Conservation (phyloP, 1,139 yeast genomes). For the Debaryomyces robertsiae region DNA sequence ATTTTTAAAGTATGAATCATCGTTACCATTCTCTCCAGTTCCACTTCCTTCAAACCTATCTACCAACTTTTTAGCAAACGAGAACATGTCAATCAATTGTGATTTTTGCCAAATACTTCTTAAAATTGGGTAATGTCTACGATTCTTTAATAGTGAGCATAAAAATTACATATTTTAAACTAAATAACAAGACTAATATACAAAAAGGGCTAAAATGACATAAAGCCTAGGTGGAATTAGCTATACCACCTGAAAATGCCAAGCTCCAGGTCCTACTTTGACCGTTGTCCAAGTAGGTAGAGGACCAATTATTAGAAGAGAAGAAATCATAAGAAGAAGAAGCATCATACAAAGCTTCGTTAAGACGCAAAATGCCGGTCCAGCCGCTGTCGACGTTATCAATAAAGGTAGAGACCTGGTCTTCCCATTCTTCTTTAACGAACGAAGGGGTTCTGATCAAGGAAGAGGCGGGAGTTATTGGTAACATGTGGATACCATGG, state of each 20-base stretch:
- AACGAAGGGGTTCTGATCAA: slow-evolving; percentile 68
- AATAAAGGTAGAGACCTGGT: slow-evolving; percentile 52
- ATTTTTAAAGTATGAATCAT: slow-evolving; percentile 57
- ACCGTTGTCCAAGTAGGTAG: slow-evolving; percentile 74
- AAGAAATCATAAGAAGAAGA: slow-evolving; percentile 67
- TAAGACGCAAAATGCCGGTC: slow-evolving; percentile 81
- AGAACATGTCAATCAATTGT: slow-evolving; percentile 57
- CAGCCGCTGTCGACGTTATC: slow-evolving; percentile 71
- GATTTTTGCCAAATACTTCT: not conserved
- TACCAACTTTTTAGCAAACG: slow-evolving; percentile 84
- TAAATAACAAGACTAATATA: slow-evolving; percentile 4
- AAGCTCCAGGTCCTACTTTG: slow-evolving; percentile 90
- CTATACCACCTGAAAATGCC: slow-evolving; percentile 67
- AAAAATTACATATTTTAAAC: not conserved
- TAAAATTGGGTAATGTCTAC: not conserved
- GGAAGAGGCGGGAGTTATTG: slow-evolving; percentile 84
- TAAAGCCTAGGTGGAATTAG: slow-evolving; percentile 12
- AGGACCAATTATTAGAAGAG: slow-evolving; percentile 47
- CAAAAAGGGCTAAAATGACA: not conserved
- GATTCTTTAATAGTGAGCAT: slow-evolving; percentile 3
- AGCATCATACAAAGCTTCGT: slow-evolving; percentile 79
- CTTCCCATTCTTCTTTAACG: slow-evolving; percentile 81
- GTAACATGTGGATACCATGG: slow-evolving; percentile 92
- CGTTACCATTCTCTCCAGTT: slow-evolving; percentile 25
- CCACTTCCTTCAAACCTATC: slow-evolving; percentile 65